Base-by-base conservation (phyloP, 306 rosid species). In the Inga laurina region DNA sequence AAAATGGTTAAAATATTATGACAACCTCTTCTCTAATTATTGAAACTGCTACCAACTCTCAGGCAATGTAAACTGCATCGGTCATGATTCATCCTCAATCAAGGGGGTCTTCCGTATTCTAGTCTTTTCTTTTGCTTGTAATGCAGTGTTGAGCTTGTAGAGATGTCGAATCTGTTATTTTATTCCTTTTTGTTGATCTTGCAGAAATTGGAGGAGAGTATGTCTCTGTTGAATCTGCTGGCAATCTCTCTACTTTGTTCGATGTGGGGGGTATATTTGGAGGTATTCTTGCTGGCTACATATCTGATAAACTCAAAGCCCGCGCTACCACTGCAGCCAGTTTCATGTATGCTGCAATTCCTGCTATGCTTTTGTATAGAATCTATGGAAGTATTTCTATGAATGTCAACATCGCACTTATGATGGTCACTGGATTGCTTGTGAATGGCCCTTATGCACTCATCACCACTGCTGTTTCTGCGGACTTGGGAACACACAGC, bases 391-490 rank as follows among this genome's bases (percentile, higher is more conserved):
- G 81, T 69, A 71, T 81, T 69, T 94, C 98, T 1, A 82, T 77
- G 75, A 74, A 79, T 11, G 67, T 82, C 86, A 94, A 94, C 91
- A 84, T 92, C 74, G 82, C 68, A n/a, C 95, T 94, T 61, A 94
- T 94, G 98, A 82, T 92, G 86, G 74, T 84, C 70, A 87, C 94
- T 67, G 98, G 98, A 76, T 83, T 92, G 86, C 84, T 92, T 48
- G 91, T 94, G 77, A 94, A 94, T 66, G 98, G 97, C 1, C 98
- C 98, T 39, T 94, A 92, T 85, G 89, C 98, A 49, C 98, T 94
- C 39, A 94, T 94, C 75, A 94, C 98, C 56, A 92, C 98, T 21
- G 97, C 98, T 45, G 98, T 94, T 73, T 94, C 98, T 39, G 98
- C 98, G 3, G 95, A 94, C 79, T 92, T 94, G 85, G 98, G 98